Evolutionary conservation across 1,284 basidiomycete genomes (phyloP).

Genomic region (Trichosporon faecale): DNA sequence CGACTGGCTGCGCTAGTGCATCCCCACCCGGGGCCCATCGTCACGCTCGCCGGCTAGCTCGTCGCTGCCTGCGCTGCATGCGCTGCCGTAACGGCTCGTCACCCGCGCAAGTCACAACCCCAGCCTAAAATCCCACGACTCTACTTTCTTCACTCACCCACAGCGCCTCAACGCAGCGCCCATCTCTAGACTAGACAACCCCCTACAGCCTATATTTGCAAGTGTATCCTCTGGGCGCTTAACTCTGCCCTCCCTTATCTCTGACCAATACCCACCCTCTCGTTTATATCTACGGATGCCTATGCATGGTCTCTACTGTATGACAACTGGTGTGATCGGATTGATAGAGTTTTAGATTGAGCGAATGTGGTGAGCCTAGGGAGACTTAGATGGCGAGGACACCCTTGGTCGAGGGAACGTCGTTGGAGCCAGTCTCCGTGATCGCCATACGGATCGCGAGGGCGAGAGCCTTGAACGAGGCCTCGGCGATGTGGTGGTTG

Average conservation of each 20-base stretch:
- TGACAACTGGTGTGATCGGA: background rate
- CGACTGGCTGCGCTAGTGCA: background rate
- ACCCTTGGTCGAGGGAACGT: conserved; percentile 97
- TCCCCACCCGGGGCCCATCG: background rate
- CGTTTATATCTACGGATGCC: conserved; percentile 3
- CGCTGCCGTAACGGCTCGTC: too few relatives aligned
- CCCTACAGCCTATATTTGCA: background rate
- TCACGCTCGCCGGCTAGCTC: background rate
- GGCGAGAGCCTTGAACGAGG: conserved; percentile 95
- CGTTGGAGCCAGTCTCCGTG: conserved; percentile 79
- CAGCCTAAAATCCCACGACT: background rate
- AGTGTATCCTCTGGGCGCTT: background rate
- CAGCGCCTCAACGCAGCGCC: background rate
- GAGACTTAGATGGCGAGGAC: conserved; percentile 59
- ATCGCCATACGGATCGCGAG: conserved; percentile 93
- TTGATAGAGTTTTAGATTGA: background rate
- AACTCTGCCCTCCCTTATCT: background rate
- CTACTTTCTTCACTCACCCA: too few relatives aligned
- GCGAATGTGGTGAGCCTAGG: background rate
- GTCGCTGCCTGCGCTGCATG: too few relatives aligned
- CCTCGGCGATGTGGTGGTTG: conserved; percentile 95
- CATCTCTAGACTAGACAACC: background rate
- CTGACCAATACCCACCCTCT: background rate
- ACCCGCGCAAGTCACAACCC: too few relatives aligned
- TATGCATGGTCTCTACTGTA: conserved; percentile 5